Evolutionary conservation across 129 eudicot species (phyloP).

Genomic region (Apium graveolens): DNA sequence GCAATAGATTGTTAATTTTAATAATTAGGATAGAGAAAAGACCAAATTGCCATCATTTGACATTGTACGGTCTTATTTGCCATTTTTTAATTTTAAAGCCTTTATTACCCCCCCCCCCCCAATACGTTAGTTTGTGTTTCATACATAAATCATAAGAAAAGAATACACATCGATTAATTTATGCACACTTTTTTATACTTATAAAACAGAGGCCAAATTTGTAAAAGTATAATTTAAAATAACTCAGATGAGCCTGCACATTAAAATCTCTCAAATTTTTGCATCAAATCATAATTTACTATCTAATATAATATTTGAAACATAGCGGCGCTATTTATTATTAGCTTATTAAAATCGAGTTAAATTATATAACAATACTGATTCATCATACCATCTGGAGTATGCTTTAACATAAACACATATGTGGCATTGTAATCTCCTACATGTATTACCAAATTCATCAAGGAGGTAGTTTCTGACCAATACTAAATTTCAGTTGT

Average conservation of each 20-base stretch:
- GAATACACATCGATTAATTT: too few relatives aligned
- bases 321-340: not conserved
- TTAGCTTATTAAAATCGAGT: not conserved
- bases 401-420: not conserved
- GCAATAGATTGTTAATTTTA: too few relatives aligned
- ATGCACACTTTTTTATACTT: too few relatives aligned
- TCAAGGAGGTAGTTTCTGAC: not conserved
- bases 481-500: too few relatives aligned
- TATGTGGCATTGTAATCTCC: not conserved
- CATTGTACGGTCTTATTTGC: too few relatives aligned
- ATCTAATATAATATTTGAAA: not conserved
- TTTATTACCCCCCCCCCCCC: too few relatives aligned
- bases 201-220: not conserved
- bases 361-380: not conserved
- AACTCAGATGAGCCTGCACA: not conserved
- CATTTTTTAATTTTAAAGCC: too few relatives aligned
- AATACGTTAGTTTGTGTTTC: too few relatives aligned
- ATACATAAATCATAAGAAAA: too few relatives aligned
- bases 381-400: not conserved
- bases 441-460: not conserved
- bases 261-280: not conserved
- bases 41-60: too few relatives aligned
- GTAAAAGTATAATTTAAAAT: not conserved
- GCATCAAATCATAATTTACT: not conserved
- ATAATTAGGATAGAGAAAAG: too few relatives aligned